A percentile compares a stretch with the other conserved stretches of the same genome.
These are phyloP conservation scores for Apiospora malaysiana DNA, from an alignment of 2,329 filamentous ascomycete species.

Conservation along the genomic window DNA sequence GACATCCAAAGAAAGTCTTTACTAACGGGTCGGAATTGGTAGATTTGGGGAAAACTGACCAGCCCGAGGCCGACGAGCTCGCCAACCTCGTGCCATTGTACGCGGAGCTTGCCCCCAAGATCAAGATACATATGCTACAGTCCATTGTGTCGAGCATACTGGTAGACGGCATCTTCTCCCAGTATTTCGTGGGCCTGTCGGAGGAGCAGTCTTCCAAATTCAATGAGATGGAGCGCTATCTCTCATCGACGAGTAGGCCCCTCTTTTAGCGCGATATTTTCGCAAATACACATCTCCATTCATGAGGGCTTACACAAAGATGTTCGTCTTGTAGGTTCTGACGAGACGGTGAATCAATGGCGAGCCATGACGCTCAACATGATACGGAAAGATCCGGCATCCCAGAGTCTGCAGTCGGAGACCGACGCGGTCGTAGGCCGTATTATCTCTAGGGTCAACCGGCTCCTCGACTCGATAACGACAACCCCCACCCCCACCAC, in stretches of 20 bases:
- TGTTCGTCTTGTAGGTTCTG: conserved; percentile 44
- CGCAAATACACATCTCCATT: too few species aligned
- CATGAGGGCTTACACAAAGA: conserved; percentile 10
- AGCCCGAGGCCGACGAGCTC: conserved; percentile 32
- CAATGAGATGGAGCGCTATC: conserved; percentile 52
- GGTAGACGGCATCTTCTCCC: conserved; percentile 65
- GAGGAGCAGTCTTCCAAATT: conserved; percentile 58
- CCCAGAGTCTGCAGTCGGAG: conserved; percentile 49
- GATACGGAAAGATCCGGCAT: conserved; percentile 58
- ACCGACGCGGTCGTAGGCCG: conserved; percentile 50
- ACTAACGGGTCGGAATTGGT: background rate
- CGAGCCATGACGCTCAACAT: conserved; percentile 67
- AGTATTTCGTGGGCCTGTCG: conserved; percentile 68
- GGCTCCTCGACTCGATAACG: conserved; percentile 55
- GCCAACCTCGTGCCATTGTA: conserved; percentile 60
- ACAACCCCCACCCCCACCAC: conserved; percentile 27
- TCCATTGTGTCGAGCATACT: conserved; percentile 65
- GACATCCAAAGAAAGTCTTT: background rate
- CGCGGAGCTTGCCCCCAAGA: conserved; percentile 56
- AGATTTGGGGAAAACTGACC: background rate
- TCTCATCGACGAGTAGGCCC: conserved; percentile 49
- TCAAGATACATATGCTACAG: conserved; percentile 68
- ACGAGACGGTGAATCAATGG: conserved; percentile 68
- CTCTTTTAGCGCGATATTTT: background rate
- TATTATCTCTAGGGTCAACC: conserved; percentile 54